Evolutionary conservation across 2,329 filamentous ascomycete genomes (phyloP).

Genomic region (Rosellinia necatrix): DNA sequence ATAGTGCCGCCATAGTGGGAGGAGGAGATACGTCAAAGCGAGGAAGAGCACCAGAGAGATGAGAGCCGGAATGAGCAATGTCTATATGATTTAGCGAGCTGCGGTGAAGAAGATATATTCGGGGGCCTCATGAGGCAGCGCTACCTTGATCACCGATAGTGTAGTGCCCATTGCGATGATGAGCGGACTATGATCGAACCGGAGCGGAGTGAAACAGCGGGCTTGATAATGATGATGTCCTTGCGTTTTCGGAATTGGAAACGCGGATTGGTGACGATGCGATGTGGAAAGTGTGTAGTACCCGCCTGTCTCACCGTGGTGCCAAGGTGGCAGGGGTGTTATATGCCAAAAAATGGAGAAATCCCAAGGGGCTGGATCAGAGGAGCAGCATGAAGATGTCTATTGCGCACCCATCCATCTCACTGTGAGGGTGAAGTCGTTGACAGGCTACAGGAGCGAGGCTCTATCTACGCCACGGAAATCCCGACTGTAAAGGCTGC

Average conservation of each 20-base stretch:
- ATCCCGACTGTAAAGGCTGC: too few relatives aligned
- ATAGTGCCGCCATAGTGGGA: constrained; percentile 73
- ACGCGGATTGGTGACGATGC: neutral
- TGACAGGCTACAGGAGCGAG: too few relatives aligned
- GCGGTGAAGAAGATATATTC: neutral
- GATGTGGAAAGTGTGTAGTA: too few relatives aligned
- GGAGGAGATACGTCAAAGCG: constrained; percentile 64
- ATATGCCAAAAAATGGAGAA: neutral
- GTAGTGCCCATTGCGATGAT: constrained; percentile 40
- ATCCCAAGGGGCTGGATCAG: neutral
- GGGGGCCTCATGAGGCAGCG: neutral
- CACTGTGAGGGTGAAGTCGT: too few relatives aligned
- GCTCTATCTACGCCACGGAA: too few relatives aligned
- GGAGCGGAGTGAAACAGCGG: neutral
- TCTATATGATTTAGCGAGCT: constrained; percentile 51
- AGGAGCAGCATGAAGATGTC: neutral
- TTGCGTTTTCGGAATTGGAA: neutral
- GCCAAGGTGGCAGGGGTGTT: neutral
- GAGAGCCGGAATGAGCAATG: constrained; percentile 70
- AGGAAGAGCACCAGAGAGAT: constrained; percentile 74
- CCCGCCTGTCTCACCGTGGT: neutral
- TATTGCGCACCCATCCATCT: too few relatives aligned
- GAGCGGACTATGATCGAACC: neutral
- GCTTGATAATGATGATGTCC: neutral
- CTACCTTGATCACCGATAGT: constrained; percentile 47